These are phyloP conservation scores for Striga hermonthica DNA, from an alignment of 305 asterid genomes.

Conservation along the genomic window DNA sequence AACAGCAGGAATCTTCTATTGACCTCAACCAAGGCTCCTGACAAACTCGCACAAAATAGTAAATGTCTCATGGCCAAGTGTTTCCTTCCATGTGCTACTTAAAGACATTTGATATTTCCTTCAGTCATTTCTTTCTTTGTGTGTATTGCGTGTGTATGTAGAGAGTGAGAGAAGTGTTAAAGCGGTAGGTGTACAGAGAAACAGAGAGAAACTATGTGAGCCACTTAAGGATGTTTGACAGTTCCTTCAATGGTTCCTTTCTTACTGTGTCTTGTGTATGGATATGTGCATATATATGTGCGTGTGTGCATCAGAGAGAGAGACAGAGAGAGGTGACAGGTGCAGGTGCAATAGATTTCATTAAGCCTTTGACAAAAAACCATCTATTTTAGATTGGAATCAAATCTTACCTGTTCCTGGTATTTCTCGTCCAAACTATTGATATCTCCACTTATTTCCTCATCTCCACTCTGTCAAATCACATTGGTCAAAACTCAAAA, in stretches of 20 bases:
- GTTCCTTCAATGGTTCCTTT: too few relatives aligned
- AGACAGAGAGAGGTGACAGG: not conserved
- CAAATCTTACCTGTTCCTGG: slow-evolving; percentile 64
- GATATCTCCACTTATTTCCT: slow-evolving; percentile 59
- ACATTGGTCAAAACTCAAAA: slow-evolving; percentile 40
- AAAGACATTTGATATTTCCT: slow-evolving; percentile 6
- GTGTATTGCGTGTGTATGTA: not conserved
- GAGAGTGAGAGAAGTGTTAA: too few relatives aligned
- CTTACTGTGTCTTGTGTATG: too few relatives aligned
- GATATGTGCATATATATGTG: too few relatives aligned
- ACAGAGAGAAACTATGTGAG: too few relatives aligned
- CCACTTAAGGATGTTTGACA: too few relatives aligned
- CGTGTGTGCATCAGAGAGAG: not conserved
- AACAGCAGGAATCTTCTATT: not conserved
- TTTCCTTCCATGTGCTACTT: slow-evolving; percentile 4
- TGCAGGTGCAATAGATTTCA: slow-evolving; percentile 8
- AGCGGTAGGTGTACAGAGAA: too few relatives aligned
- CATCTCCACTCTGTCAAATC: slow-evolving; percentile 58
- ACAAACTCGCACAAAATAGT: slow-evolving; percentile 16
- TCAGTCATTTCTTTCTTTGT: slow-evolving; percentile 6
- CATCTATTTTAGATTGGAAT: slow-evolving; percentile 10
- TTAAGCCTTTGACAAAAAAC: slow-evolving; percentile 8
- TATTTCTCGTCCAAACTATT: slow-evolving; percentile 54
- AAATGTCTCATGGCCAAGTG: not conserved
- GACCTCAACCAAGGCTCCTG: slow-evolving; percentile 16